Evolutionary conservation across 371 early-diverging fungal genomes (phyloP), one percentile per base, ranked within the genome.

Genomic region (Syncephalastrum racemosum): DNA sequence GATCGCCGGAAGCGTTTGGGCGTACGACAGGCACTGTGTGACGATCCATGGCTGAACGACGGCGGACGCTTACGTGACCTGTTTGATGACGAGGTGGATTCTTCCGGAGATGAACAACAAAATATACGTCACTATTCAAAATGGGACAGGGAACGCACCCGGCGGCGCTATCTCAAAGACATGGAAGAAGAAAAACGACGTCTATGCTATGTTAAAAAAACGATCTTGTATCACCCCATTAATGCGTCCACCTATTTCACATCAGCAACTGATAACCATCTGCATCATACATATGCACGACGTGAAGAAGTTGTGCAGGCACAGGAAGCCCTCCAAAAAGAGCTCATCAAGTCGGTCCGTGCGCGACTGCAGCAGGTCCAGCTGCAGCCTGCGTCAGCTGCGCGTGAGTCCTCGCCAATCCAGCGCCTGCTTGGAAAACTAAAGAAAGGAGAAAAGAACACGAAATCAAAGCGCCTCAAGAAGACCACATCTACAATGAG

Each of bases 11-110:
- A 73, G 39, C 60, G 83, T 42, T 69, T 71, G 58, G 75, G 70
- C 18, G 54, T 83, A 4, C 50, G 68, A 6, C 63, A 64, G 40
- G 68, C 74, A 15, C 60, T 83, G 6, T 75, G 77, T 19, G 68
- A 70, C 7, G 83, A 83, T 56, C 70, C 73, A 2, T 83, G 83
- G 83, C 45, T 83, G 13, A 77, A 73, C 13, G 49, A 70, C 44
- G 45, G 51, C 39, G 67, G 69, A 0, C 36, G 56, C 41, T 16
- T 72, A n/a, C 45, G 57, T 0, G 72, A 72, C 39, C 64, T 56
- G 7, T 73, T 65, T 56, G 49, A 49, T 14, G 18, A 22, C 7
- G 24, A n/a, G 4, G 46, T 22, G 6, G 46, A 45, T 19, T 45
- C 22, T 45, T 16, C 46, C 3, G 49, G 27, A 6, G 49, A 24